Conservation (phyloP, 164 flowering plant genomes). For the Liriodendron chinense region DNA sequence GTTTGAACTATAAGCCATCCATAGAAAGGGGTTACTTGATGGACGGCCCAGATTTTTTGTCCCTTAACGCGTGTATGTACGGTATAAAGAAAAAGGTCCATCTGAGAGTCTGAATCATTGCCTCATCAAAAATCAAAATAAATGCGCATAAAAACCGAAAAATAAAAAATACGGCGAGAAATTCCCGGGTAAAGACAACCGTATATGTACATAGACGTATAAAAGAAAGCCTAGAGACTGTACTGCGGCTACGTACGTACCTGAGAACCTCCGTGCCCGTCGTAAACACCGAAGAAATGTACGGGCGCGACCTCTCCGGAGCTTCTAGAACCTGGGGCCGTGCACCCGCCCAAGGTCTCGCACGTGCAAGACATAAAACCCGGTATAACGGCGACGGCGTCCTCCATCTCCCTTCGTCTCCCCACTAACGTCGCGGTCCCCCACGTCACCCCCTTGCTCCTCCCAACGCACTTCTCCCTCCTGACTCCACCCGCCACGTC, state of each 20-base stretch:
- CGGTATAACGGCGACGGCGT: slow-evolving; percentile 54
- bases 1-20: background rate
- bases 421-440: slow-evolving; percentile 59
- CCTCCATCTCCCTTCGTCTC: slow-evolving; percentile 77
- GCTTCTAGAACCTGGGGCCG: slow-evolving; percentile 44
- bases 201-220: background rate
- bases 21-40: background rate
- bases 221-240: background rate
- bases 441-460: slow-evolving; percentile 44
- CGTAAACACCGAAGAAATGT: slow-evolving; percentile 79
- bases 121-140: too few relatives aligned
- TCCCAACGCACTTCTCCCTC: slow-evolving; percentile 49
- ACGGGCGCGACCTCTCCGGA: slow-evolving; percentile 48
- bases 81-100: background rate
- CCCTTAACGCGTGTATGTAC: background rate
- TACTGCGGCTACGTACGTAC: slow-evolving; percentile 22
- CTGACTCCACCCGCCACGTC: background rate
- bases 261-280: slow-evolving; percentile 89
- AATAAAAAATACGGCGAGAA: background rate
- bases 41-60: too few relatives aligned
- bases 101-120: too few relatives aligned
- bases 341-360: slow-evolving; percentile 56
- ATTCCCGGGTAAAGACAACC: background rate
- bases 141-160: too few relatives aligned
- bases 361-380: slow-evolving; percentile 51